A percentile compares a stretch with the other conserved stretches of the same genome.
These are phyloP conservation scores for Cystobasidiaceae sp. DNA, from an alignment of 1,284 basidiomycete genomes.

Conservation along the genomic window DNA sequence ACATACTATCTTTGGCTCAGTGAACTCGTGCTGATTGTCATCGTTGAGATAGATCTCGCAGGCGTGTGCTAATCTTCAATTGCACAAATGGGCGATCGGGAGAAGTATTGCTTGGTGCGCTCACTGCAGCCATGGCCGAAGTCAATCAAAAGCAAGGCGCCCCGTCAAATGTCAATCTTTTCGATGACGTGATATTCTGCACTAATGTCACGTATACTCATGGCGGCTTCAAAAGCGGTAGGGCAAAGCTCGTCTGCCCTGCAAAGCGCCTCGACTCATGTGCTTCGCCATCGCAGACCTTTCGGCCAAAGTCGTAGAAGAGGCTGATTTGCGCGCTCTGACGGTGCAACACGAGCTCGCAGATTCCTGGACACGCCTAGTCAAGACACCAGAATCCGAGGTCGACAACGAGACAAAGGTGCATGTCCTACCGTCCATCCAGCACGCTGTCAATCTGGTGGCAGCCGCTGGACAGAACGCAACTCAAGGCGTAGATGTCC, in stretches of 20 bases:
- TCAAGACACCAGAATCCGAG: slow-evolving; percentile 56
- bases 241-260: background rate
- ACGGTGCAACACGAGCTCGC: slow-evolving; percentile 72
- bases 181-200: slow-evolving; percentile 86
- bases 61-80: slow-evolving; percentile 82
- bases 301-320: slow-evolving; percentile 61
- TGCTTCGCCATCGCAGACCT: slow-evolving; percentile 70
- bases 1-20: background rate
- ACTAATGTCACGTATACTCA: slow-evolving; percentile 90
- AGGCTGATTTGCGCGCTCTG: slow-evolving; percentile 61
- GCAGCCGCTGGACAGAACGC: too few relatives aligned
- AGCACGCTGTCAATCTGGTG: slow-evolving; percentile 71
- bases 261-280: slow-evolving; percentile 26
- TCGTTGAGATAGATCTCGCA: slow-evolving; percentile 24
- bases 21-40: background rate
- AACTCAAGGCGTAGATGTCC: slow-evolving; percentile 55
- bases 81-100: slow-evolving; percentile 88
- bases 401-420: slow-evolving; percentile 51
- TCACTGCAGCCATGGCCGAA: slow-evolving; percentile 48
- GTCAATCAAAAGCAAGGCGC: slow-evolving; percentile 6
- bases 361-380: slow-evolving; percentile 63
- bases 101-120: slow-evolving; percentile 60
- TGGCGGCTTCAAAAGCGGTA: slow-evolving; percentile 84
- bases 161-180: slow-evolving; percentile 51
- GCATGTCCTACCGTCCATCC: slow-evolving; percentile 78